These are phyloP conservation scores for Phytophthora cryptogea DNA, from an alignment of 352 stramenopile species.

Conservation along the genomic window DNA sequence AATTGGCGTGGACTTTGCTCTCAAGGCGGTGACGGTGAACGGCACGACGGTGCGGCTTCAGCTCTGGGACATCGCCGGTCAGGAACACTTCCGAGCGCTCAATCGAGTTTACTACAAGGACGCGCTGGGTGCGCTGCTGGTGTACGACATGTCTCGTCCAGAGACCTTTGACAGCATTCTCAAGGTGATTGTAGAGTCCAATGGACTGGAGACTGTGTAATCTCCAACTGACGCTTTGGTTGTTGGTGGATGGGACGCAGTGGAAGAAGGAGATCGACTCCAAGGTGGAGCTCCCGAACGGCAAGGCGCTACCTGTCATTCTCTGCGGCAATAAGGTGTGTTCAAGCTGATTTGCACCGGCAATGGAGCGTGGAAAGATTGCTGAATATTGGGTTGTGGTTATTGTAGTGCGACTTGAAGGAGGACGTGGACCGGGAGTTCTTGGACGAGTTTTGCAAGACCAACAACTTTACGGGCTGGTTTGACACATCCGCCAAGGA, in stretches of 20 bases:
- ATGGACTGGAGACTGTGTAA: not conserved
- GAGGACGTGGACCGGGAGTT: conserved; percentile 76
- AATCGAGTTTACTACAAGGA: conserved; percentile 95
- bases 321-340: conserved; percentile 93
- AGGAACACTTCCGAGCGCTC: conserved; percentile 94
- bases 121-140: conserved; percentile 88
- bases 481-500: conserved; percentile 94
- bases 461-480: conserved; percentile 92
- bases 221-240: not conserved
- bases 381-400: conserved; percentile 9
- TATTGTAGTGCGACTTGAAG: conserved; percentile 80
- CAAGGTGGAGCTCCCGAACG: conserved; percentile 92
- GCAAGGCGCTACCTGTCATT: conserved; percentile 90
- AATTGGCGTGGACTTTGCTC: conserved; percentile 92
- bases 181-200: conserved; percentile 40
- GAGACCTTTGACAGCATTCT: conserved; percentile 92
- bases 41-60: conserved; percentile 91
- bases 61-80: conserved; percentile 94
- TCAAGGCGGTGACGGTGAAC: conserved; percentile 89
- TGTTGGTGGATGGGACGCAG: conserved; percentile 35
- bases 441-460: conserved; percentile 88
- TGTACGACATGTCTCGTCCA: conserved; percentile 93
- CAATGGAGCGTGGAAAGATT: not conserved
- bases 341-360: not conserved
- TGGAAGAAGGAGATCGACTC: conserved; percentile 96